Evolutionary conservation across 495 filamentous ascomycete genomes (phyloP).

Genomic region (Podospora tetraspora): DNA sequence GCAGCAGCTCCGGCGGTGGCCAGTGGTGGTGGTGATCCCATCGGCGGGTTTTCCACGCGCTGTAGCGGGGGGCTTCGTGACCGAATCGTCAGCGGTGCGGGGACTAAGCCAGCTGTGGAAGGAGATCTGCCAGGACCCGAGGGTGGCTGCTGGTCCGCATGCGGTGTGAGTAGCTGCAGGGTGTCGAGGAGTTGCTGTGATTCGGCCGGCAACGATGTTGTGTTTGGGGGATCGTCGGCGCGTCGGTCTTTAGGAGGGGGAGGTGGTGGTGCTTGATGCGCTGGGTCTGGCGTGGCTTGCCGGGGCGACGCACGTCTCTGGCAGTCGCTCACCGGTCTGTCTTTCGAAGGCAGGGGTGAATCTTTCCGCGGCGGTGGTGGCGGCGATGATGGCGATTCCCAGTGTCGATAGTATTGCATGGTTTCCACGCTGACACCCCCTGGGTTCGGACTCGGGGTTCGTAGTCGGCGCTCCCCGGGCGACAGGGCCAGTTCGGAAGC

Average conservation of each 20-base stretch:
- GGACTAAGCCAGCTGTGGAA: background rate
- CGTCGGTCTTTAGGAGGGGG: background rate
- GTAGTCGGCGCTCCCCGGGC: background rate
- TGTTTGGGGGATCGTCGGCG: background rate
- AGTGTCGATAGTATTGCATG: conserved; percentile 6
- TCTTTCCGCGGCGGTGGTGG: background rate
- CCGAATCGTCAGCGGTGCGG: background rate
- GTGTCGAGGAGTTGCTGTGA: background rate
- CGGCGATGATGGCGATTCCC: background rate
- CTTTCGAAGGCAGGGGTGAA: background rate
- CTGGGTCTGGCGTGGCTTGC: background rate
- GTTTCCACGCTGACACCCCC: background rate
- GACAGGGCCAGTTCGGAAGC: background rate
- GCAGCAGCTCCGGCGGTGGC: background rate
- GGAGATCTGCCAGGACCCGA: background rate
- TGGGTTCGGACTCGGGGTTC: background rate
- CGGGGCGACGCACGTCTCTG: background rate
- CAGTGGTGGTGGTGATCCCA: background rate
- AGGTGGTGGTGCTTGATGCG: background rate
- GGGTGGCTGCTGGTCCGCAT: background rate
- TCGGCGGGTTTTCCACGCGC: background rate
- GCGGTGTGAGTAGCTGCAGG: background rate
- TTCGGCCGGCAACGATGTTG: background rate
- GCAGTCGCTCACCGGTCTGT: background rate
- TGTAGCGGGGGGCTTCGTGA: background rate